Evolutionary conservation across 345 rosid genomes (phyloP), one percentile per base, ranked within the genome.

Genomic region (Gossypium rotundifolium): DNA sequence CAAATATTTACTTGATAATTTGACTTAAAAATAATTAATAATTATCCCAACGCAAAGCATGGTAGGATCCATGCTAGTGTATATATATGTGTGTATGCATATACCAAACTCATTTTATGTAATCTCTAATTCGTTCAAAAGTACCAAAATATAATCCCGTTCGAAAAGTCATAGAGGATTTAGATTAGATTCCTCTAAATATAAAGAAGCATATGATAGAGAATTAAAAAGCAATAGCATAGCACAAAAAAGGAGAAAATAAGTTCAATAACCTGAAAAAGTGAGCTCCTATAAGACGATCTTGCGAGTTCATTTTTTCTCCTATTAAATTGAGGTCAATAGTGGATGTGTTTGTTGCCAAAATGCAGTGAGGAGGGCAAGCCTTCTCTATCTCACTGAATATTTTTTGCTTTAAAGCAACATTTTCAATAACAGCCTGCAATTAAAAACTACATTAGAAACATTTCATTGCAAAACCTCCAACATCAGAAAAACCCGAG

Each of bases 281-380:
- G 74, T 91, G 98, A 42, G 98, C 99, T 7, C 99, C 99, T 76
- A 95, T 80, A 44, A 95, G 88, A 65, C 97, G 96, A 80, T 87
- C 94, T 76, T 91, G 84, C 20, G 97, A 86, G 73, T 81, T 86
- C 48, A 86, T 90, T 82, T 89, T 93, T 77, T 90, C 91, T 44
- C 98, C 99, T 74, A 93, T 76, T 65, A 87, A 42, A 65, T 90
- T 84, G 67, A 95, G 88, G 83, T 91, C 96, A 51, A 93, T 90
- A 3, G 97, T 87, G 65, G 98, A 95, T 75, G 99, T 93, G 61
- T 95, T 95, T 67, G 94, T 83, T 52, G 99, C 98, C 85, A 95
- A 84, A 74, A 95, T 91, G 83, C 99, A 93, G 77, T 88, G 91
- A 45, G 91, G 79, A 78, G 97, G 90, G 70, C 99, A 95, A 29